A percentile compares a stretch with the other conserved stretches of the same genome.
phyloP scores from a whole-genome alignment of 2,329 filamentous ascomycete genomes.

The Pseudopyrenochaeta lycopersici region DNA sequence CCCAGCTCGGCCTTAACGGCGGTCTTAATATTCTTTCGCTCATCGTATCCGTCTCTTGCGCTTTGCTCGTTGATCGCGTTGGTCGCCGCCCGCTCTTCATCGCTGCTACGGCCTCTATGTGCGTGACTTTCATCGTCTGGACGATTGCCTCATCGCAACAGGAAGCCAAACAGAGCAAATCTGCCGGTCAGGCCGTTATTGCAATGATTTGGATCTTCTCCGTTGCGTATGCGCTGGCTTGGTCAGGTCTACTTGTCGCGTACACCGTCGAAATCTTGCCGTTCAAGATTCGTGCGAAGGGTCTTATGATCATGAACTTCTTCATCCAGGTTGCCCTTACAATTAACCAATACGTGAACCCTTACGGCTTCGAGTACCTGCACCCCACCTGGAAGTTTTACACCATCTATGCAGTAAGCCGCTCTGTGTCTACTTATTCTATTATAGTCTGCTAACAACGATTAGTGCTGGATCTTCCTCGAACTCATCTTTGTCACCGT shows the following conservation, averaged over 20 bases:
- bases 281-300: constrained; percentile 60
- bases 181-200: constrained; percentile 58
- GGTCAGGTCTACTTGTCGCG: constrained; percentile 66
- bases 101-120: constrained; percentile 47
- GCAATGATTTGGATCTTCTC: constrained; percentile 62
- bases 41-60: constrained; percentile 65
- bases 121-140: constrained; percentile 46
- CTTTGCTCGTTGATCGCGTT: constrained; percentile 63
- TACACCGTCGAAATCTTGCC: constrained; percentile 62
- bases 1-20: constrained; percentile 55
- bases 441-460: constrained; percentile 11
- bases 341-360: constrained; percentile 70
- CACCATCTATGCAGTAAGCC: constrained; percentile 68
- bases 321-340: constrained; percentile 69
- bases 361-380: constrained; percentile 68
- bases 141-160: constrained; percentile 58
- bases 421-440: not conserved
- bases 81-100: constrained; percentile 51
- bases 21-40: constrained; percentile 69
- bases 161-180: constrained; percentile 54
- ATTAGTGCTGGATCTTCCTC: constrained; percentile 64
- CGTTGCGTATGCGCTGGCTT: constrained; percentile 64
- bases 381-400: constrained; percentile 69
- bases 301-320: constrained; percentile 67
- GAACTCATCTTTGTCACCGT: constrained; percentile 71